Percentiles rank a stretch among this genome's conserved stretches.
Evolutionary conservation across 768 basidiomycete species (phyloP).

Genomic region (Serpula lacrymans): DNA sequence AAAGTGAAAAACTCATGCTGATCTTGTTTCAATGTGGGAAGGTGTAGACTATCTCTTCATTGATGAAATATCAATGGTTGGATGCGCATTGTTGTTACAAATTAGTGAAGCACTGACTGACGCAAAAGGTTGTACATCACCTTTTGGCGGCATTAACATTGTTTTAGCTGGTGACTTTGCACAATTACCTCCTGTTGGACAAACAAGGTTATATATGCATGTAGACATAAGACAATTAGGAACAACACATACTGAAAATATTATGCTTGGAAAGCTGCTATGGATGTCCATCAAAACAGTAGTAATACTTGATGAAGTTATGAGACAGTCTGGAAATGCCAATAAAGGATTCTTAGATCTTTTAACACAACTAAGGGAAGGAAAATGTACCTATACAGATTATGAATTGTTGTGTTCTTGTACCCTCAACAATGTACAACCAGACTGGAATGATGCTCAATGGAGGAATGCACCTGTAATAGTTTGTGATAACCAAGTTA

Average conservation of each 20-base stretch:
- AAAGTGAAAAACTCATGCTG: conserved; percentile 8
- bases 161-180: conserved; percentile 44
- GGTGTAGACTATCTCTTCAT: conserved; percentile 37
- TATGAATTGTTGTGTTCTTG: conserved; percentile 15
- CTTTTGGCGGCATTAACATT: conserved; percentile 39
- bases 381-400: conserved; percentile 24
- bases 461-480: conserved; percentile 33
- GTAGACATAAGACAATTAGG: not conserved
- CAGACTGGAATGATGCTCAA: conserved; percentile 1
- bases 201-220: conserved; percentile 18
- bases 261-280: conserved; percentile 27
- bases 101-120: conserved; percentile 30
- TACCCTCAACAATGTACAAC: conserved; percentile 3
- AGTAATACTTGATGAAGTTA: conserved; percentile 21
- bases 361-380: conserved; percentile 18
- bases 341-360: conserved; percentile 18
- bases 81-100: conserved; percentile 25
- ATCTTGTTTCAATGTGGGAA: conserved; percentile 32
- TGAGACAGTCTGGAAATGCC: conserved; percentile 23
- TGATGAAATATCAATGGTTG: conserved; percentile 39
- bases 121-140: conserved; percentile 25
- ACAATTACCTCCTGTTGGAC: conserved; percentile 36
- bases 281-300: conserved; percentile 31
- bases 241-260: conserved; percentile 9
- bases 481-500: conserved; percentile 32